Conservation (phyloP, 495 filamentous ascomycete species). For the Niebla homalea region DNA sequence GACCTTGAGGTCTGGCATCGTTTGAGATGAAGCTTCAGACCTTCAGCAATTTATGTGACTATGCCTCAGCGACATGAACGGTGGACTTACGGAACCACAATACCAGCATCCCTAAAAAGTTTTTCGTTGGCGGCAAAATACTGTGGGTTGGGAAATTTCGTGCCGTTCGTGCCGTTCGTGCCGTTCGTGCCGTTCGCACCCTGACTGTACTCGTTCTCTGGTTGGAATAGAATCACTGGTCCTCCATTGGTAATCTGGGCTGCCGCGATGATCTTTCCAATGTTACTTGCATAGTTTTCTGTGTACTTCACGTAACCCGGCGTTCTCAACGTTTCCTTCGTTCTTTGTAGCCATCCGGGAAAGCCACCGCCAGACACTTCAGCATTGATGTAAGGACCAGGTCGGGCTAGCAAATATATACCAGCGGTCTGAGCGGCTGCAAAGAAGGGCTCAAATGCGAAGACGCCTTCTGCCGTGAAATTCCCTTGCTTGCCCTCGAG, state of each 20-base stretch:
- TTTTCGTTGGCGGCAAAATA: slow-evolving; percentile 63
- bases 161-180: too few relatives aligned
- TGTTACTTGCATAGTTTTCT: slow-evolving; percentile 42
- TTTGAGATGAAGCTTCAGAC: slow-evolving; percentile 47
- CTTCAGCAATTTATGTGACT: too few relatives aligned
- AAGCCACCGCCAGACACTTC: slow-evolving; percentile 51
- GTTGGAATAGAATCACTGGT: slow-evolving; percentile 63
- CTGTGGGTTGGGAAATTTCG: slow-evolving; percentile 38
- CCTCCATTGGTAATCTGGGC: slow-evolving; percentile 71
- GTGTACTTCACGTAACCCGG: slow-evolving; percentile 52
- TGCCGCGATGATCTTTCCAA: slow-evolving; percentile 52
- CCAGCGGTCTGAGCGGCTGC: slow-evolving; percentile 53
- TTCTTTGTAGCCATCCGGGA: slow-evolving; percentile 52
- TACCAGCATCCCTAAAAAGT: slow-evolving; percentile 51
- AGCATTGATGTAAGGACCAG: slow-evolving; percentile 59
- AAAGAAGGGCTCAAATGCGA: slow-evolving; percentile 58
- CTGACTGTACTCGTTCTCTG: slow-evolving; percentile 62
- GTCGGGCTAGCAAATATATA: slow-evolving; percentile 61
- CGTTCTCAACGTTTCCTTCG: slow-evolving; percentile 48
- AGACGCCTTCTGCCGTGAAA: slow-evolving; percentile 56
- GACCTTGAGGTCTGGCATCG: slow-evolving; percentile 45
- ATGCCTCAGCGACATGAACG: too few relatives aligned
- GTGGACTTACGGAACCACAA: slow-evolving; percentile 43
- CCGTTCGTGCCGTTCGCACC: slow-evolving; percentile 11
- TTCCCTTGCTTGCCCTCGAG: slow-evolving; percentile 58